These are phyloP conservation scores for Populus hybrid DNA, from an alignment of 441 rosid species.

Conservation along the genomic window DNA sequence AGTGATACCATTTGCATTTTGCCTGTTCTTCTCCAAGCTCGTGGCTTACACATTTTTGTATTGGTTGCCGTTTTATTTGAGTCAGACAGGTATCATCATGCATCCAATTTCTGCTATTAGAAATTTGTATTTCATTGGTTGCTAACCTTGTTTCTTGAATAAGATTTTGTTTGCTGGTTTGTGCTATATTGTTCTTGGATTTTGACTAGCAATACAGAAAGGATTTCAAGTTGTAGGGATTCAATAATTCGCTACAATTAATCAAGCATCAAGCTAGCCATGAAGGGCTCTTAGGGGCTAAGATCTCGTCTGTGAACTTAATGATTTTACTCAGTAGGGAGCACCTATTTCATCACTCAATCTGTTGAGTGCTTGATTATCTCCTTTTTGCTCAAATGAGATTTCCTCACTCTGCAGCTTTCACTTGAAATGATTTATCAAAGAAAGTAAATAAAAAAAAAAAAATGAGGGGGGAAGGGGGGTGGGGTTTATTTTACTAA, in stretches of 20 bases:
- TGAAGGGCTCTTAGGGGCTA: neutral
- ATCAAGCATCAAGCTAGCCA: neutral
- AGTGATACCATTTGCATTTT: slow-evolving; percentile 82
- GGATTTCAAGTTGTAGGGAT: neutral
- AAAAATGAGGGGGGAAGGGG: too few relatives aligned
- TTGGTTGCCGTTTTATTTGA: slow-evolving; percentile 90
- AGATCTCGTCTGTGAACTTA: neutral
- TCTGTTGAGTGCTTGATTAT: neutral
- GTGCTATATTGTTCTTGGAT: neutral
- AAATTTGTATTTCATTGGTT: neutral
- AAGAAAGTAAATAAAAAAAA: too few relatives aligned
- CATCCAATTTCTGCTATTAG: slow-evolving; percentile 3
- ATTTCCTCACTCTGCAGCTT: neutral
- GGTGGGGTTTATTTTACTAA: neutral
- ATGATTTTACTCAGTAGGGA: neutral
- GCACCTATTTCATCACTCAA: neutral
- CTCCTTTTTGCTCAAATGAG: neutral
- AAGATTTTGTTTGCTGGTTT: neutral
- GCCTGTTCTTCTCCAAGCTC: slow-evolving; percentile 88
- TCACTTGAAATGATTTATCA: neutral
- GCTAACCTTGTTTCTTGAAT: neutral
- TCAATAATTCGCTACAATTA: neutral
- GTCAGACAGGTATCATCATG: slow-evolving; percentile 66
- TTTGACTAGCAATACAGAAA: neutral
- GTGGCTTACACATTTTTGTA: slow-evolving; percentile 93